A percentile compares a stretch with the other conserved stretches of the same genome.
Evolutionary conservation across 176 grass and related monocot species (phyloP).

Genomic region (Cenchrus purpureus): DNA sequence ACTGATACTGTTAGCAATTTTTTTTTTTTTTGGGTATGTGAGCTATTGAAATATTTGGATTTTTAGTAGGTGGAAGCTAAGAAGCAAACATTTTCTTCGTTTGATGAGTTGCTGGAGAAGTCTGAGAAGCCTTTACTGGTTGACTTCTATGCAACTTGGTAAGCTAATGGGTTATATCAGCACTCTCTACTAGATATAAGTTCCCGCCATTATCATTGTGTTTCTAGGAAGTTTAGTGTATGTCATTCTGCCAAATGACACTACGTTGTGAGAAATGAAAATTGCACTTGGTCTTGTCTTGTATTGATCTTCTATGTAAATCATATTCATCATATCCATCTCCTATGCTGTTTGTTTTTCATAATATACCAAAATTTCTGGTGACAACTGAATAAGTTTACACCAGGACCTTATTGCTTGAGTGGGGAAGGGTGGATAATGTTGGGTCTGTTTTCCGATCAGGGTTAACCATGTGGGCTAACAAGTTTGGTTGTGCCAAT

Average conservation of each 20-base stretch:
- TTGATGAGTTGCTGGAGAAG: constrained; percentile 89
- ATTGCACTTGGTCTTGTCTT: neutral
- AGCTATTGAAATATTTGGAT: neutral
- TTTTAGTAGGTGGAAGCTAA: constrained; percentile 78
- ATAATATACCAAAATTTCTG: neutral
- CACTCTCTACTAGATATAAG: too few relatives aligned
- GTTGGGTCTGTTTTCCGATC: neutral
- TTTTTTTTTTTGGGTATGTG: too few relatives aligned
- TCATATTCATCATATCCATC: neutral
- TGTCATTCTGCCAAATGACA: too few relatives aligned
- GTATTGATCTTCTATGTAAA: neutral
- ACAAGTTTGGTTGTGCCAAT: neutral
- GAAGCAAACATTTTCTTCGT: constrained; percentile 78
- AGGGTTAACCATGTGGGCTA: constrained; percentile 8
- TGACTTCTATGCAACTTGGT: constrained; percentile 99
- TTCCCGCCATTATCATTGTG: too few relatives aligned
- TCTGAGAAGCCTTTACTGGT: constrained; percentile 87
- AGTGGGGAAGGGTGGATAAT: neutral
- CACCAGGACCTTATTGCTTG: neutral
- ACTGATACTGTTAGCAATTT: too few relatives aligned
- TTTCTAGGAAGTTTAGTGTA: too few relatives aligned
- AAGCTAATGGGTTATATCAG: neutral
- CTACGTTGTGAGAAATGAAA: neutral
- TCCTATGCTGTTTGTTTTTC: neutral
- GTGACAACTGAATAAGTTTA: neutral